Base-by-base conservation (phyloP, 768 basidiomycete species). In the Psilocybe sp. region DNA sequence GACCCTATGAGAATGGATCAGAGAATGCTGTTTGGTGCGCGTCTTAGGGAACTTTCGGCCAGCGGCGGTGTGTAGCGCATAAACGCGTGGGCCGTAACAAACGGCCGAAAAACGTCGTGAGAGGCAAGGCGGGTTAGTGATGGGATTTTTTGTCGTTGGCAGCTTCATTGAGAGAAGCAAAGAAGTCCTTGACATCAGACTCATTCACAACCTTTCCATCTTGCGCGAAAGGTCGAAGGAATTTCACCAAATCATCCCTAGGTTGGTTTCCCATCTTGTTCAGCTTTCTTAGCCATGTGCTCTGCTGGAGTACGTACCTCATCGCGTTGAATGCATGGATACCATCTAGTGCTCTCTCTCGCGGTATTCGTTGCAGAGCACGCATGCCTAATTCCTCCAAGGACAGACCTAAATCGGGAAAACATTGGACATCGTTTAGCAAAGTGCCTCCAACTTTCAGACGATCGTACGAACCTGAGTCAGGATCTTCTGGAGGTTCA, bases 401-500 rank as follows among this genome's bases (percentile, higher is more conserved):
- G 14, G 90, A 88, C 44, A 91, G 69, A 19, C 81, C 90, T 89
- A 54, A 47, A 58, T 50, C 5, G 31, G 19, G 38, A 55, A 41
- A 41, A 42, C 2, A 18, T 18, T 41, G 15, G 31, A 28, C 23
- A 28, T 28, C 23, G 23, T 32, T 35, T 15, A 47, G 20, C 23
- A 41, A 28, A 43, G 16, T 34, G 44, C 42, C 51, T 18, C 50
- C 36, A 28, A 40, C 31, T 16, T 15, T 19, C 45, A 42, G 40
- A 34, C 49, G 53, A 44, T 19, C 33, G 42, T 13, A 28, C 44
- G 11, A 43, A 84, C 90, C 82, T 53, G 84, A 89, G 62, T 93
- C 91, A 9, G 91, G 90, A 65, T 92, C 91, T 59, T 89, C 84
- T 3, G 90, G 91, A 1, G 87, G 89, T 61, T 90, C 87, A 53